Evolutionary conservation across 345 rosid genomes (phyloP), one percentile per base, ranked within the genome.

Genomic region (Ricinus communis): DNA sequence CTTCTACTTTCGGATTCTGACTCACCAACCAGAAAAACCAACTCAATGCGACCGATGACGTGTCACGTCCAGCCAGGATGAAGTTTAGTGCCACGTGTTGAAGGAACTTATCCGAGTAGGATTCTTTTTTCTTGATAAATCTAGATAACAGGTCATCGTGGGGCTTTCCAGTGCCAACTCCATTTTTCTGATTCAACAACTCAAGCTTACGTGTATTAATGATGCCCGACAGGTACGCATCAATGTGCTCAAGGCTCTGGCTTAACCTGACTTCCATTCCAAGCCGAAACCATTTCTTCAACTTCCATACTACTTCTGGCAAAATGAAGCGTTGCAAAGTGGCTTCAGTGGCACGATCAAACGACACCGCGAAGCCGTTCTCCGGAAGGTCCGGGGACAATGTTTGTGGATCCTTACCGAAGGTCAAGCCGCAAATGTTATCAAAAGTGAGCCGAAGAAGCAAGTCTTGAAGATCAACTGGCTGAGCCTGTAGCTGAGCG

Each of bases 21-120:
- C 46, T 54, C 14, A 79, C 79, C 57, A 76, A 27, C 82, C 82
- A 84, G 59, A 84, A 84, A 75, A 84, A 84, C 84, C 87, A 84
- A 66, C 83, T 81, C 63, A 84, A 25, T 12, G 82, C 87, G 0
- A 76, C 79, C 1, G 87, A 84, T 65, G 87, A 83, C 49, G 84
- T 83, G 80, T 83, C 86, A 3, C 86, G 82, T 57, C 86, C 84
- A 46, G 86, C 86, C 21, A 80, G 69, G 83, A 84, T 84, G 65
- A 84, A 84, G 21, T 84, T 84, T 40, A 84, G 71, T 21, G 81
- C 83, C 71, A 84, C 83, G 14, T 84, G 79, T 58, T 81, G 82
- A 28, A 84, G 84, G 74, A 79, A 84, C 24, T 74, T 71, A 69
- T 84, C 87, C 4, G 83, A 79, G 68, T 84, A 79, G 53, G 83